phyloP scores from a whole-genome alignment of 176 grass and related monocot genomes.

The Carex cristatella region DNA sequence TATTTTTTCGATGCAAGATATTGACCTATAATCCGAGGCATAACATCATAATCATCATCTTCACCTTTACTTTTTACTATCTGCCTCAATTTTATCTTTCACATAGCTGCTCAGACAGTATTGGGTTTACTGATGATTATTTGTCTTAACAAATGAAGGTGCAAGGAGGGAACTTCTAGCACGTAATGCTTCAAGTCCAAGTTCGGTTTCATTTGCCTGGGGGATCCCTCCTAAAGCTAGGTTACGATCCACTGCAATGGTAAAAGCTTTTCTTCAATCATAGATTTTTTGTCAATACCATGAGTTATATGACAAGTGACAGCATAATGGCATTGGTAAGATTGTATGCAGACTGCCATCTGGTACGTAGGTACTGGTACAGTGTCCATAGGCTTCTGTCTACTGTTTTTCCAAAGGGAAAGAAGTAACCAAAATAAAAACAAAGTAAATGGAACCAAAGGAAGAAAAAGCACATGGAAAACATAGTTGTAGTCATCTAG shows the following conservation, averaged over 20 bases:
- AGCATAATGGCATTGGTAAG: not conserved
- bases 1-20: not conserved
- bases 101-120: not conserved
- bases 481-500: not conserved
- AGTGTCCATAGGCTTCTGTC: not conserved
- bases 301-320: not conserved
- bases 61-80: not conserved
- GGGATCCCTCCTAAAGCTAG: slow-evolving; percentile 11
- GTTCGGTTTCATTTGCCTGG: slow-evolving; percentile 5
- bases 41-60: not conserved
- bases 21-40: not conserved
- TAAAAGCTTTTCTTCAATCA: not conserved
- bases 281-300: not conserved
- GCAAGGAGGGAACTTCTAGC: not conserved
- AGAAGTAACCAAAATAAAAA: not conserved
- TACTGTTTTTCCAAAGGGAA: not conserved
- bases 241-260: not conserved
- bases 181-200: not conserved
- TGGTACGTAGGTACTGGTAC: not conserved
- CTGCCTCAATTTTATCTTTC: not conserved
- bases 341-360: not conserved
- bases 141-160: slow-evolving; percentile 2
- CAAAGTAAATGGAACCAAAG: not conserved
- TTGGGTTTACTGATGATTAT: not conserved
- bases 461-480: no score